Base-by-base conservation (phyloP, 2,329 filamentous ascomycete genomes). In the Aspergillus hortae region DNA sequence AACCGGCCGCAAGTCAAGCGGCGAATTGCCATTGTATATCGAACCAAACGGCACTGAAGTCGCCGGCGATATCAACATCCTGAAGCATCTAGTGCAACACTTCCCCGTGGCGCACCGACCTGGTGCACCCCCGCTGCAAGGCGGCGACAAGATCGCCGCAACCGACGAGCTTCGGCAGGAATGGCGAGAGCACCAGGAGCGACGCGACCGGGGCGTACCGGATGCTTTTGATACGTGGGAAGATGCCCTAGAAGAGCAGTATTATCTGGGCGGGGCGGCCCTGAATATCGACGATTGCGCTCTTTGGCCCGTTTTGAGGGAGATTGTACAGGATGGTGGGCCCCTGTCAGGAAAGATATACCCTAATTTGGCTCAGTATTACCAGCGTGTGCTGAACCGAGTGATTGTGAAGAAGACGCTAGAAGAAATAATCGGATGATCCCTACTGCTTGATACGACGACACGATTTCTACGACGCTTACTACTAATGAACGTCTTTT, bases 231-330 rank as follows among this genome's bases (percentile, higher is more conserved):
- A 62, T 9, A 46, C 52, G 6, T 75, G 71, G 68, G 73, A 75
- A 48, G 49, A 56, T 14, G 53, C 55, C 15, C 47, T 74, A 2
- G 55, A 60, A 15, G 66, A 62, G 11, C 57, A 62, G 35, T 52
- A 66, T 36, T 75, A 71, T 49, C 62, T 75, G 14, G 63, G 65
- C 12, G 73, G 73, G 2, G 51, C 60, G 3, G 46, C 57, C 1
- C 69, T 75, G 46, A 64, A 65, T 2, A 66, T 76, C 30, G 74
- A 74, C 44, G 74, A 77, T 54, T 75, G 73, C 51, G 65, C 70
- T 1, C 62, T 77, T 35, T 77, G 74, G 74, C 71, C 74, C 1
- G 63, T 77, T 2, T 50, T 77, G 6, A 58, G 68, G 44, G 67
- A 73, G 25, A 70, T 76, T 15, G 60, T 68, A 25, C 58, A 60